These are phyloP conservation scores for Mycena amicta DNA, from an alignment of 768 basidiomycete genomes.

Conservation along the genomic window DNA sequence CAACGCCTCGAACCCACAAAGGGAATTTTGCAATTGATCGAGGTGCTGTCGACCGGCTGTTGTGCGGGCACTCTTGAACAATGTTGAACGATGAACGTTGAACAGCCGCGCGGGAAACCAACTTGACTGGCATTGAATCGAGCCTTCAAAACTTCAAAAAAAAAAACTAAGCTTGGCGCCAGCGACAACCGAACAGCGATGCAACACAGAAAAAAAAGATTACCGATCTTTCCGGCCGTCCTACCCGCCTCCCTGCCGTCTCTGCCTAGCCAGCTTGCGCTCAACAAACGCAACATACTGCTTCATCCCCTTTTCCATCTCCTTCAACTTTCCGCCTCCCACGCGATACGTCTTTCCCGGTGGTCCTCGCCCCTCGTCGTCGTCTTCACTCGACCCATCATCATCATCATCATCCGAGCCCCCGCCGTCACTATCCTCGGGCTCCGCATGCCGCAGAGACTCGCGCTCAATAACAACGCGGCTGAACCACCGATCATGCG, in stretches of 20 bases:
- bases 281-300: slow-evolving; percentile 27
- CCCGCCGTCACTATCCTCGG: slow-evolving; percentile 22
- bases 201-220: neutral
- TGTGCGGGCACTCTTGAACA: too few species aligned
- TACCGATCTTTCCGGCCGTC: neutral
- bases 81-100: too few species aligned
- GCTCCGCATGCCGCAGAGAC: slow-evolving; percentile 26
- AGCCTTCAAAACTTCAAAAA: too few species aligned
- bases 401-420: slow-evolving; percentile 27
- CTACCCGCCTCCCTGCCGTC: slow-evolving; percentile 8
- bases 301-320: slow-evolving; percentile 27
- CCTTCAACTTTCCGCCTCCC: slow-evolving; percentile 24
- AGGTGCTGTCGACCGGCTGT: too few species aligned
- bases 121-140: too few species aligned
- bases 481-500: slow-evolving; percentile 55
- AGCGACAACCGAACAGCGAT: neutral
- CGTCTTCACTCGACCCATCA: slow-evolving; percentile 17
- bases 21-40: too few species aligned
- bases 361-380: slow-evolving; percentile 9
- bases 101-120: too few species aligned
- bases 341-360: slow-evolving; percentile 28
- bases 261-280: slow-evolving; percentile 24
- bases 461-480: slow-evolving; percentile 29
- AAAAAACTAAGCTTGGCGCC: too few species aligned
- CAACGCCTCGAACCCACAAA: too few species aligned